Evolutionary conservation across 164 flowering plant genomes (phyloP).

Genomic region (Chloranthus sessilifolius): DNA sequence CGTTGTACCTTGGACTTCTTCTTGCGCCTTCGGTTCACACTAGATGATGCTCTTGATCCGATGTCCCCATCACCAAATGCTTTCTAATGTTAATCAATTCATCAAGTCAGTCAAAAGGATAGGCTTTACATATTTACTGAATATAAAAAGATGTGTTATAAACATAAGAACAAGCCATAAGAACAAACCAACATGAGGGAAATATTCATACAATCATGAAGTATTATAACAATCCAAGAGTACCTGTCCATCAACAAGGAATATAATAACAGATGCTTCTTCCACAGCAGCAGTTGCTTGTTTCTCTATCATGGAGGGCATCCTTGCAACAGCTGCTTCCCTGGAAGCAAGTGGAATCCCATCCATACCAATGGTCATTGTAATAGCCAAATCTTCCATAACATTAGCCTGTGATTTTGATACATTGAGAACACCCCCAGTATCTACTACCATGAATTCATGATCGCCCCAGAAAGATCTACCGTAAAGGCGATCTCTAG

Average conservation of each 20-base stretch:
- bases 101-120: too few relatives aligned
- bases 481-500: constrained; percentile 96
- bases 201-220: neutral
- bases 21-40: too few relatives aligned
- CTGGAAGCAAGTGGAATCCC: constrained; percentile 80
- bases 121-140: too few relatives aligned
- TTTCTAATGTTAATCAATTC: too few relatives aligned
- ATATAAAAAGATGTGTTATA: too few relatives aligned
- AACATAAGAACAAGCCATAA: too few relatives aligned
- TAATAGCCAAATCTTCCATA: constrained; percentile 73
- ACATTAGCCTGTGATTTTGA: constrained; percentile 66
- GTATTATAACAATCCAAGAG: neutral
- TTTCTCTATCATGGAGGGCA: constrained; percentile 95
- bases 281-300: constrained; percentile 89
- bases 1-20: too few relatives aligned
- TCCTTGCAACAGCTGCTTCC: constrained; percentile 93
- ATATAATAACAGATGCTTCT: constrained; percentile 79
- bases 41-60: too few relatives aligned
- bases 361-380: constrained; percentile 94
- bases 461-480: constrained; percentile 88
- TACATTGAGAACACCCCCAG: constrained; percentile 88
- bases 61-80: too few relatives aligned
- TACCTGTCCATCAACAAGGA: constrained; percentile 98
- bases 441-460: constrained; percentile 94
- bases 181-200: neutral